Base-by-base conservation (phyloP, 2,329 filamentous ascomycete genomes). In the Rhinocladiella similis region DNA sequence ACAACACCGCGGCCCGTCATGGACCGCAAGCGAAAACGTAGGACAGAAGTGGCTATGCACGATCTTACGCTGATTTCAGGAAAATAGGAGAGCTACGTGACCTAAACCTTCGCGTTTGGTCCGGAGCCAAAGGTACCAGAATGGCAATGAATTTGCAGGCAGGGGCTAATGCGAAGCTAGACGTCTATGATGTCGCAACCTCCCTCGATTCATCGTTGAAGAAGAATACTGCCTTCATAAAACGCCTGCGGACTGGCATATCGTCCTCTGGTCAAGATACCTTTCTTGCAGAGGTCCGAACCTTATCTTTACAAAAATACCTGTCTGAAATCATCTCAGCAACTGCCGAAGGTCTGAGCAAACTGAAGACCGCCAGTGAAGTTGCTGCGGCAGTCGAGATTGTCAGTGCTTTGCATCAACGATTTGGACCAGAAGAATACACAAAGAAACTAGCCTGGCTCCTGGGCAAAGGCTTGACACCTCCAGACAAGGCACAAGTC, bases 221-320 rank as follows among this genome's bases (percentile, higher is more conserved):
- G 78, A 97, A 97, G 80, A 97, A 97, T 68, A 97, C 93, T 3
- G 91, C 92, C 64, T 97, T 97, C 73, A 97, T 97, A 70, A 97
- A 96, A 76, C 90, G 93, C 68, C 81, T 97, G 54, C 90, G 93
- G 66, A 97, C 93, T 56, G 90, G 91, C 58, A 87, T 97, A 62
- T 92, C 89, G 62, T 77, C 90, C 47, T 81, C 91, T 54, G 90
- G 89, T 53, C 85, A 92, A 53, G 80, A 83, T 64, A 94, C 91
- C 57, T 96, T 97, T 74, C 77, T 96, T 47, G 86, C 93, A 71
- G 93, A 97, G 70, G 92, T 96, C 67, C 87, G 89, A 67, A 89
- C 90, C 22, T 81, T 97, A 25, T 97, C 92, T 65, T 82, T 97
- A 49, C 90, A 93, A 80, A 97, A 96, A 72, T 97, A 97, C 74